phyloP scores from a whole-genome alignment of 2,329 filamentous ascomycete species.

The Ascochyta viciae-villosae region DNA sequence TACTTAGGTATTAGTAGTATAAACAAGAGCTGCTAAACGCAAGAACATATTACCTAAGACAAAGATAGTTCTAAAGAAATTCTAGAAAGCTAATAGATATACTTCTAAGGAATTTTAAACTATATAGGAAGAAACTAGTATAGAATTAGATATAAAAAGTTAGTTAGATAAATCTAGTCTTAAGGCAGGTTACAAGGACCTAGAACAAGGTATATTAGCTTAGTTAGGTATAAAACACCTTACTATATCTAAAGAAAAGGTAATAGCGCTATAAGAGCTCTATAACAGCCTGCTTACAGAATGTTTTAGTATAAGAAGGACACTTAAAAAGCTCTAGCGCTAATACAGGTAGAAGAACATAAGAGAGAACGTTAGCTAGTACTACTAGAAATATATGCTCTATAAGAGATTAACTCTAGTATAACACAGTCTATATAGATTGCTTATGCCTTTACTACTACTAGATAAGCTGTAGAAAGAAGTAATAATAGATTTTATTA shows the following conservation, averaged over 20 bases:
- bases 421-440: neutral
- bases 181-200: neutral
- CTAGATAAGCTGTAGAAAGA: neutral
- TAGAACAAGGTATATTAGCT: neutral
- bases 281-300: neutral
- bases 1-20: too few species aligned
- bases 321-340: neutral
- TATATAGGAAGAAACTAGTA: neutral
- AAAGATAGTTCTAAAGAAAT: too few species aligned
- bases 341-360: neutral
- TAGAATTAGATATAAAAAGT: neutral
- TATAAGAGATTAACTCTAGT: neutral
- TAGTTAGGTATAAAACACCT: neutral
- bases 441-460: neutral
- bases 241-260: neutral
- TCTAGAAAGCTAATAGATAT: too few species aligned
- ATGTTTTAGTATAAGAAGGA: neutral
- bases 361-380: neutral
- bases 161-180: neutral
- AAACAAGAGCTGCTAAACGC: too few species aligned
- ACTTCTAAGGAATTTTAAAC: neutral
- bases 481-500: neutral
- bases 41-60: too few species aligned
- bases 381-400: neutral
- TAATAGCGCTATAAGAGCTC: neutral